These are phyloP conservation scores for Pluteus cervinus DNA, from an alignment of 768 basidiomycete genomes.

Conservation along the genomic window DNA sequence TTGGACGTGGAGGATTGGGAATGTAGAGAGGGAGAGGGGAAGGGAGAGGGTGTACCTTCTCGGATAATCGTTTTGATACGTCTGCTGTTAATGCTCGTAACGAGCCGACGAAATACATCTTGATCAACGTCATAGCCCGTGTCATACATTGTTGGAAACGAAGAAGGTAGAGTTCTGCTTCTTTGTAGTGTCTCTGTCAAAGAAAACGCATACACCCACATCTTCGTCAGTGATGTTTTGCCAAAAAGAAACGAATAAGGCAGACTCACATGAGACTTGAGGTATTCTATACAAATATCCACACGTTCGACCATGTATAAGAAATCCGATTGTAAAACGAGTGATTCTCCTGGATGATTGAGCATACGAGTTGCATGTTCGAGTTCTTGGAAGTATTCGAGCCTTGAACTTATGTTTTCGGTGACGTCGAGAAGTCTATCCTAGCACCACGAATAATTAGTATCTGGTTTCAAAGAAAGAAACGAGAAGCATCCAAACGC, in stretches of 20 bases:
- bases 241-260: not conserved
- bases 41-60: slow-evolving; percentile 47
- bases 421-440: slow-evolving; percentile 73
- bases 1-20: not conserved
- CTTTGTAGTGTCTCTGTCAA: slow-evolving; percentile 77
- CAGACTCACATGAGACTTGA: slow-evolving; percentile 73
- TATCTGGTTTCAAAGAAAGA: not conserved
- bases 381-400: slow-evolving; percentile 94
- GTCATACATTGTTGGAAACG: slow-evolving; percentile 99
- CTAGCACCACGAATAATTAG: slow-evolving; percentile 29
- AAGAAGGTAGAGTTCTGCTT: slow-evolving; percentile 91
- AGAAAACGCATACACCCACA: not conserved
- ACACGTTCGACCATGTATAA: slow-evolving; percentile 94
- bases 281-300: slow-evolving; percentile 89
- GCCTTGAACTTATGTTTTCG: slow-evolving; percentile 71
- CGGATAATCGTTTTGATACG: slow-evolving; percentile 65
- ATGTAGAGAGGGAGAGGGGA: not conserved
- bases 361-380: slow-evolving; percentile 91
- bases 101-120: slow-evolving; percentile 91
- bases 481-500: too few species aligned
- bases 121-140: slow-evolving; percentile 95
- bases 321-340: slow-evolving; percentile 89
- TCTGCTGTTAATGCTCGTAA: slow-evolving; percentile 76
- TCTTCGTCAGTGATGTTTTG: slow-evolving; percentile 1
- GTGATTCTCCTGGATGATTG: slow-evolving; percentile 87